Evolutionary conservation across 352 stramenopile genomes (phyloP).

Genomic region (Thraustochytrium striatum): DNA sequence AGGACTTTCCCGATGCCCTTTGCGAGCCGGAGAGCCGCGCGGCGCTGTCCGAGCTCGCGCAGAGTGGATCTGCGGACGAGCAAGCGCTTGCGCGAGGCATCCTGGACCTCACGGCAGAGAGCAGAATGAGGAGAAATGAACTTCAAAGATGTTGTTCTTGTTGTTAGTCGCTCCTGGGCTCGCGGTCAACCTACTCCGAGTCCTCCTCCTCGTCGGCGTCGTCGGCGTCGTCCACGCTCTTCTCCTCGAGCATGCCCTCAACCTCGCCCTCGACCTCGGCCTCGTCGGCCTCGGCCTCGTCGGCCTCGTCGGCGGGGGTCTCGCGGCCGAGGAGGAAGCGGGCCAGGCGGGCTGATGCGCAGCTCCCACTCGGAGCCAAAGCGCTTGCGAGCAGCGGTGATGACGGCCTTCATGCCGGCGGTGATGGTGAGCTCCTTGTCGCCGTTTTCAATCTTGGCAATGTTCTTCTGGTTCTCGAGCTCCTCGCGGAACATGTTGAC

Average conservation of each 20-base stretch:
- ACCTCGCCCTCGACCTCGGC: neutral
- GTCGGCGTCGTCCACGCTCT: slow-evolving; percentile 20
- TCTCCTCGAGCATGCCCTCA: slow-evolving; percentile 33
- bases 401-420: slow-evolving; percentile 34
- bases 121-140: neutral
- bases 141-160: neutral
- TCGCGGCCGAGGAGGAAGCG: slow-evolving; percentile 30
- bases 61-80: no score
- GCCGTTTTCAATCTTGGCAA: slow-evolving; percentile 31
- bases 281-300: neutral
- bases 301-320: neutral
- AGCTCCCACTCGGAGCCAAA: slow-evolving; percentile 35
- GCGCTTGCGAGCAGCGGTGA: slow-evolving; percentile 14
- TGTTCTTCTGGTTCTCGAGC: slow-evolving; percentile 1
- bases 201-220: slow-evolving; percentile 16
- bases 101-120: neutral
- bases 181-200: neutral
- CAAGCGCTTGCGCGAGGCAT: neutral
- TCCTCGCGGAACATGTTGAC: slow-evolving; percentile 48
- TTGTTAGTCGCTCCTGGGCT: neutral
- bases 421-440: slow-evolving; percentile 42
- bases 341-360: slow-evolving; percentile 7
- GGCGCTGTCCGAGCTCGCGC: no score
- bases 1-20: no score
- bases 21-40: no score